Evolutionary conservation across 2,329 filamentous ascomycete genomes (phyloP).

Genomic region (Aspergillus ochraceus): DNA sequence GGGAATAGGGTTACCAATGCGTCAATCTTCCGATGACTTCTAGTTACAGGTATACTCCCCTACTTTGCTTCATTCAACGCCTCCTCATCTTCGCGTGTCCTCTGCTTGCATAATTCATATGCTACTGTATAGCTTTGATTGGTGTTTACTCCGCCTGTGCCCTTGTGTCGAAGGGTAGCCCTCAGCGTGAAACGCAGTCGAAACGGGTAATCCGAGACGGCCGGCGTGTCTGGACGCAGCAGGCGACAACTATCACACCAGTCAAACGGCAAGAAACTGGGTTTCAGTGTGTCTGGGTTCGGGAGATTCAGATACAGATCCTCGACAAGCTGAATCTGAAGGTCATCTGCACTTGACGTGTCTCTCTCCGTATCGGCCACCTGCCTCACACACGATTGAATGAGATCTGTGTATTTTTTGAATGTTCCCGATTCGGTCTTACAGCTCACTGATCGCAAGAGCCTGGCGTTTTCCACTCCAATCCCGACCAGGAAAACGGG

Average conservation of each 20-base stretch:
- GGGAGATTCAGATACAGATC: background rate
- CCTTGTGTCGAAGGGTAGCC: background rate
- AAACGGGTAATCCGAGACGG: background rate
- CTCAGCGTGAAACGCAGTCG: background rate
- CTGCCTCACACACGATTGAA: background rate
- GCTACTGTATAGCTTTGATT: background rate
- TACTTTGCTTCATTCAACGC: background rate
- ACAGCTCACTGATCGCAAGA: constrained; percentile 2
- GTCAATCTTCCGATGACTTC: too few species aligned
- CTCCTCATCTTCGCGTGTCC: background rate
- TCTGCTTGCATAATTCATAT: background rate
- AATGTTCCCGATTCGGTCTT: background rate
- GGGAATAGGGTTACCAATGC: too few species aligned
- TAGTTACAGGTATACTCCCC: background rate
- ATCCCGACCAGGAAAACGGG: constrained; percentile 6
- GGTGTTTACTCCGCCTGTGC: background rate
- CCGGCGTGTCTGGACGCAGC: background rate
- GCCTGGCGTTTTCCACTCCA: background rate
- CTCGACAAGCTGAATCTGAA: background rate
- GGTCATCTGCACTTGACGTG: too few species aligned
- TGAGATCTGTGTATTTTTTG: background rate
- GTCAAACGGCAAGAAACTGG: background rate
- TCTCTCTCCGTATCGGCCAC: background rate
- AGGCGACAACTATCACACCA: background rate
- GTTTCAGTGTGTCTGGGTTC: background rate